Percentiles rank a stretch among this genome's conserved stretches.
Conservation (phyloP, 2,329 filamentous ascomycete genomes). For the Sclerotinia nivalis region DNA sequence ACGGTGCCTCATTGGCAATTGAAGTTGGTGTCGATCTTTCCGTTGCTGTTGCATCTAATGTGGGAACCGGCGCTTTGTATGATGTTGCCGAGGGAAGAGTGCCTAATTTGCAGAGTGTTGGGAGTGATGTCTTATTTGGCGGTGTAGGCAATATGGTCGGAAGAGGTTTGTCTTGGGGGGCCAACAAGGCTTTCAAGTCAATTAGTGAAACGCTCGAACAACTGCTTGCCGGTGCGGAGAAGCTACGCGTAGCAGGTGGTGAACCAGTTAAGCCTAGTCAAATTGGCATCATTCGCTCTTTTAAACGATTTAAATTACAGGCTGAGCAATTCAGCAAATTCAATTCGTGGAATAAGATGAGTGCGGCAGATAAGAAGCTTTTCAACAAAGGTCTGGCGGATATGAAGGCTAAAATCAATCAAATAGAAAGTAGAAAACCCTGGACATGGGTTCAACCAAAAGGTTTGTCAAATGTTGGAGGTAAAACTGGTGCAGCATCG, state of each 20-base stretch:
- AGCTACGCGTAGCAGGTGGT: background rate
- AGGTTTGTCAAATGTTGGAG: background rate
- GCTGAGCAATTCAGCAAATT: background rate
- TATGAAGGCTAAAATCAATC: background rate
- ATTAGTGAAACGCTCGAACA: background rate
- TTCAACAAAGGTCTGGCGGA: background rate
- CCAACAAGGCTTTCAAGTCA: background rate
- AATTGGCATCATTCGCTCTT: background rate
- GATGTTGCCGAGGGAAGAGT: background rate
- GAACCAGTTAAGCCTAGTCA: background rate
- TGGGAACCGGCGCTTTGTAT: constrained; percentile 2
- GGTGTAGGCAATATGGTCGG: background rate
- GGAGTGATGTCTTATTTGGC: background rate
- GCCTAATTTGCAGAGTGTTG: background rate
- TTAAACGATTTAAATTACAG: background rate
- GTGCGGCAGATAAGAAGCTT: background rate
- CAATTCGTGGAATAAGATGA: background rate
- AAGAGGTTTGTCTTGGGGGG: background rate
- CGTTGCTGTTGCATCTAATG: constrained; percentile 2
- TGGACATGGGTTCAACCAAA: constrained; percentile 3
- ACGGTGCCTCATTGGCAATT: background rate
- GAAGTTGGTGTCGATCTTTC: background rate
- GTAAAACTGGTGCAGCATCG: background rate
- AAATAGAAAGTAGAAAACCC: background rate
- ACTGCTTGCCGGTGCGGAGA: background rate